Evolutionary conservation across 2,329 filamentous ascomycete genomes (phyloP).

Genomic region (Calonectria honghensis): DNA sequence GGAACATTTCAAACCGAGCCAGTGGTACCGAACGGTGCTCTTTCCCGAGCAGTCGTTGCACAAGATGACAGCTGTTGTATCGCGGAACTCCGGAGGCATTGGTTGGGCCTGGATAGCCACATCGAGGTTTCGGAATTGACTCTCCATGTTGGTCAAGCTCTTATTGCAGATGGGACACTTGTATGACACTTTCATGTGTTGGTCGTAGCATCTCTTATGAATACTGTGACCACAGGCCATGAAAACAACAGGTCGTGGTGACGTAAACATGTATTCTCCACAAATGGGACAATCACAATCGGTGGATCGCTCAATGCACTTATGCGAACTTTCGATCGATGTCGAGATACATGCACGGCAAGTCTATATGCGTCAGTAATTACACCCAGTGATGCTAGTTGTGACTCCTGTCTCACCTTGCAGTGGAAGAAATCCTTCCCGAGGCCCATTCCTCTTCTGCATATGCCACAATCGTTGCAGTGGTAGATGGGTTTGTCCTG

Average conservation of each 20-base stretch:
- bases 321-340: constrained; percentile 87
- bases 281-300: constrained; percentile 98
- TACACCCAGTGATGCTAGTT: neutral
- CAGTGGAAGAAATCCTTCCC: constrained; percentile 99
- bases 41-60: constrained; percentile 97
- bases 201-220: constrained; percentile 90
- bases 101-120: constrained; percentile 91
- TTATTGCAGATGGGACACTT: constrained; percentile 98
- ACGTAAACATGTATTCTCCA: constrained; percentile 96
- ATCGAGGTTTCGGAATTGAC: constrained; percentile 93
- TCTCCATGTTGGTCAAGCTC: constrained; percentile 97
- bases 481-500: constrained; percentile 95
- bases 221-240: constrained; percentile 98
- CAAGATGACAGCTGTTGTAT: constrained; percentile 87
- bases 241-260: constrained; percentile 90
- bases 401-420: constrained; percentile 78
- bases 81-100: constrained; percentile 89
- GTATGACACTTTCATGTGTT: constrained; percentile 93
- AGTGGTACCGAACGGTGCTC: constrained; percentile 92
- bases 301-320: constrained; percentile 94
- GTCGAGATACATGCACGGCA: constrained; percentile 97
- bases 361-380: constrained; percentile 70
- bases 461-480: constrained; percentile 96
- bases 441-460: constrained; percentile 89
- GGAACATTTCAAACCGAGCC: constrained; percentile 93